Conservation (phyloP, 306 rosid species). For the Senna siamea region DNA sequence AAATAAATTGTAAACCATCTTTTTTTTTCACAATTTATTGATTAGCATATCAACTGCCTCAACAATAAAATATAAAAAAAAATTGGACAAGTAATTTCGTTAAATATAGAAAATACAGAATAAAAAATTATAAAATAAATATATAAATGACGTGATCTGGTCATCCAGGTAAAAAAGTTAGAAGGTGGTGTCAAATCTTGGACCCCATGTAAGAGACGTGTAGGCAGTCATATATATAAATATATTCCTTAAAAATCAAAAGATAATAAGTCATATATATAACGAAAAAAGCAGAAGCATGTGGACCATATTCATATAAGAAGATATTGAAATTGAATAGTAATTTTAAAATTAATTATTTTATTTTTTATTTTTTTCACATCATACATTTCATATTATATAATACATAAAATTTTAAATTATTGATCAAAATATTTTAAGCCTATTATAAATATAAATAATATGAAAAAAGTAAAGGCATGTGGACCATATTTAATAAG, state of each 20-base stretch:
- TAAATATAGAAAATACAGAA: too few species aligned
- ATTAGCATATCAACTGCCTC: neutral
- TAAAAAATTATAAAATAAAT: neutral
- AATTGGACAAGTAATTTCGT: too few species aligned
- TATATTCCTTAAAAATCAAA: conserved; percentile 4
- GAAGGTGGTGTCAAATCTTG: neutral
- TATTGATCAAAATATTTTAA: too few species aligned
- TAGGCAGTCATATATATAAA: neutral
- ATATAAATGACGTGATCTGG: neutral
- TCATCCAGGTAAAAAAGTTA: neutral
- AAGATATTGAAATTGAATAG: too few species aligned
- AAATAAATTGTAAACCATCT: too few species aligned
- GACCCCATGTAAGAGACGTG: neutral
- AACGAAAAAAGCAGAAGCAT: neutral
- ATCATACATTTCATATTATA: too few species aligned
- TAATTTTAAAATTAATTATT: too few species aligned
- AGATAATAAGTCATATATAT: conserved; percentile 3
- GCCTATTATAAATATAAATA: too few species aligned
- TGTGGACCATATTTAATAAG: conserved; percentile 38
- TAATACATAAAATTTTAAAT: too few species aligned
- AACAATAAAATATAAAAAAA: too few species aligned
- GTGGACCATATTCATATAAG: conserved; percentile 37
- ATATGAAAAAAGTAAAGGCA: neutral
- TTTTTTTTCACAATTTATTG: too few species aligned
- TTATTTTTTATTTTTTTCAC: too few species aligned